A percentile compares a stretch with the other conserved stretches of the same genome.
These are phyloP conservation scores for Scedosporium aurantiacum DNA, from an alignment of 2,329 filamentous ascomycete species.

Conservation along the genomic window DNA sequence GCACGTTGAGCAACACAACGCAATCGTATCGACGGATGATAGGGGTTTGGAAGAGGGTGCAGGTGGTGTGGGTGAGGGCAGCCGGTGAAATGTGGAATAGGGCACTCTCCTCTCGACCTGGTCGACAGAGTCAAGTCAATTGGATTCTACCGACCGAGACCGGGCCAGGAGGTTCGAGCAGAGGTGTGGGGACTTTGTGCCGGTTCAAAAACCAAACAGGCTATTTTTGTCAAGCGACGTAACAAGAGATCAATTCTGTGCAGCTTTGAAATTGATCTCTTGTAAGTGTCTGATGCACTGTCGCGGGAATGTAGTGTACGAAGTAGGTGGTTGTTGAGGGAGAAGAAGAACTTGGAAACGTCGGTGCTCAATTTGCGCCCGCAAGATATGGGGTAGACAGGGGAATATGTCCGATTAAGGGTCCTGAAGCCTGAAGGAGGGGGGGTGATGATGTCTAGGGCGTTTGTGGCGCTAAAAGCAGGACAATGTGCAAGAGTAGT, in stretches of 20 bases:
- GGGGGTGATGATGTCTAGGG: conserved; percentile 3
- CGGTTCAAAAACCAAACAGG: background rate
- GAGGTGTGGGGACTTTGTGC: background rate
- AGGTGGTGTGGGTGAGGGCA: conserved; percentile 2
- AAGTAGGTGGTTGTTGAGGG: background rate
- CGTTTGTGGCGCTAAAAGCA: conserved; percentile 6
- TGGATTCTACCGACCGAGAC: background rate
- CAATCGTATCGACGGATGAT: background rate
- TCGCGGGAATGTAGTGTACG: background rate
- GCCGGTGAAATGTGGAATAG: background rate
- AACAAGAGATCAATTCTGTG: background rate
- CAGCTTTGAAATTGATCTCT: background rate
- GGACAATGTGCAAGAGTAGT: background rate
- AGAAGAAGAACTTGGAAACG: background rate
- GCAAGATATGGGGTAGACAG: conserved; percentile 8
- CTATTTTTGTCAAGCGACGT: background rate
- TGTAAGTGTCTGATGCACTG: background rate
- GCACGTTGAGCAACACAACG: background rate
- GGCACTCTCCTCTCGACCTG: background rate
- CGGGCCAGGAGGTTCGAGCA: background rate
- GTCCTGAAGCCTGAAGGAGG: conserved; percentile 1
- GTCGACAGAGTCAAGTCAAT: background rate
- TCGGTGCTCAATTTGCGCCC: conserved; percentile 6
- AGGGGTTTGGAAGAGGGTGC: background rate
- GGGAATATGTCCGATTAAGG: conserved; percentile 6